These are phyloP conservation scores for Termitomyces sp. DNA, from an alignment of 768 basidiomycete genomes.

Conservation along the genomic window DNA sequence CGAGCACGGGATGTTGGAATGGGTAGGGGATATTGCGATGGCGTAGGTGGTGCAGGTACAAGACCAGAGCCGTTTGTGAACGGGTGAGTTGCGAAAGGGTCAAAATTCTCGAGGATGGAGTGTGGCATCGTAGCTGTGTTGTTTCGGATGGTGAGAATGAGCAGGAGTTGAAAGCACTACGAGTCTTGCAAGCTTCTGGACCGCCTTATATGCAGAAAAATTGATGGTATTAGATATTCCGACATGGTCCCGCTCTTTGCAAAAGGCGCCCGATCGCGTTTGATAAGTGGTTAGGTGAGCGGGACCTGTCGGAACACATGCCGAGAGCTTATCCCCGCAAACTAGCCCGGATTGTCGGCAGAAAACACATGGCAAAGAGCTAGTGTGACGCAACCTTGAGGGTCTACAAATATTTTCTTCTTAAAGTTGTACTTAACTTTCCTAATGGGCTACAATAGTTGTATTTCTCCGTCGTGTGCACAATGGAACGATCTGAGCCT, in stretches of 20 bases:
- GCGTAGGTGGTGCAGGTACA: conserved; percentile 34
- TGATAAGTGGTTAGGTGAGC: neutral
- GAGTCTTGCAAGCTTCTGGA: neutral
- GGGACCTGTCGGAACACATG: conserved; percentile 1
- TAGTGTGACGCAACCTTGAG: neutral
- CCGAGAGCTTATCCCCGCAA: conserved; percentile 9
- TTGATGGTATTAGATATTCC: conserved; percentile 1
- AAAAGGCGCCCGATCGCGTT: conserved; percentile 3
- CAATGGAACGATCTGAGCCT: neutral
- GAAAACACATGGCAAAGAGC: conserved; percentile 10
- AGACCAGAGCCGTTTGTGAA: conserved; percentile 46
- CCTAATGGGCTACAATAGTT: neutral
- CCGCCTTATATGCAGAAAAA: conserved; percentile 6
- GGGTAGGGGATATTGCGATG: conserved; percentile 42
- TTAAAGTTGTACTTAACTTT: neutral
- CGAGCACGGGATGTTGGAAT: conserved; percentile 26
- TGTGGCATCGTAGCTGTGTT: conserved; percentile 21
- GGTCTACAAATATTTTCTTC: neutral
- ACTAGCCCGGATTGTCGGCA: conserved; percentile 6
- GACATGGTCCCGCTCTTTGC: conserved; percentile 9
- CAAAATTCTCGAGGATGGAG: conserved; percentile 40
- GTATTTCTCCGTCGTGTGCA: neutral
- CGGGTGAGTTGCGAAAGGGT: conserved; percentile 54
- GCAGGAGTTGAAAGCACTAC: neutral
- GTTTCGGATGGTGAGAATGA: neutral